Conservation (phyloP, 2,329 filamentous ascomycete genomes). For the Fusarium agapanthi region DNA sequence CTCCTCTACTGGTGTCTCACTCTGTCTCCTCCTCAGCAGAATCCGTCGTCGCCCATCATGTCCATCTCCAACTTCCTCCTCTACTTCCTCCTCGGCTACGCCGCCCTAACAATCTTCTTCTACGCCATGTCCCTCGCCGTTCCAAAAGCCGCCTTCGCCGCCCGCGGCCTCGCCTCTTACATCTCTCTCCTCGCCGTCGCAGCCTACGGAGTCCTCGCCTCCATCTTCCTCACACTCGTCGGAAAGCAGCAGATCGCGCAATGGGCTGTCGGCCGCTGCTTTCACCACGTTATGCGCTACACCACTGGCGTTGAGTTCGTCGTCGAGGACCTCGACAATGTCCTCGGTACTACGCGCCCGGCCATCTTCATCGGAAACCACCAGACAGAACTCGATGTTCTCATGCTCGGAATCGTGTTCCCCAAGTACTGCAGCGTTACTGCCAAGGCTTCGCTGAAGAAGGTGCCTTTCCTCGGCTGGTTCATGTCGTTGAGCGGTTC, state of each 20-base stretch:
- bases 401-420: constrained; percentile 89
- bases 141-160: constrained; percentile 71
- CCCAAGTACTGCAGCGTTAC: constrained; percentile 92
- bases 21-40: not conserved
- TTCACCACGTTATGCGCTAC: constrained; percentile 80
- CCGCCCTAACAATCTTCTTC: constrained; percentile 62
- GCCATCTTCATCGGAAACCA: constrained; percentile 95
- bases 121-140: constrained; percentile 69
- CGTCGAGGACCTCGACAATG: constrained; percentile 71
- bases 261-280: constrained; percentile 82
- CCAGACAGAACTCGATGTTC: constrained; percentile 93
- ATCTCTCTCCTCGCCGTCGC: constrained; percentile 68
- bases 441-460: constrained; percentile 85
- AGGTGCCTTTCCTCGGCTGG: constrained; percentile 88
- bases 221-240: constrained; percentile 73
- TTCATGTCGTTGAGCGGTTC: constrained; percentile 90
- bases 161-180: constrained; percentile 73
- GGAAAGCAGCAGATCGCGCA: constrained; percentile 82
- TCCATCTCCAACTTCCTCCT: constrained; percentile 49
- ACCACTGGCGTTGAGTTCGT: constrained; percentile 82
- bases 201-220: constrained; percentile 78
- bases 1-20: constrained; percentile 7
- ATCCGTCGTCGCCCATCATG: constrained; percentile 43
- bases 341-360: constrained; percentile 74
- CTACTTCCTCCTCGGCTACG: constrained; percentile 62